Base-by-base conservation (phyloP, 768 basidiomycete species). In the Albatrellus ellisii region DNA sequence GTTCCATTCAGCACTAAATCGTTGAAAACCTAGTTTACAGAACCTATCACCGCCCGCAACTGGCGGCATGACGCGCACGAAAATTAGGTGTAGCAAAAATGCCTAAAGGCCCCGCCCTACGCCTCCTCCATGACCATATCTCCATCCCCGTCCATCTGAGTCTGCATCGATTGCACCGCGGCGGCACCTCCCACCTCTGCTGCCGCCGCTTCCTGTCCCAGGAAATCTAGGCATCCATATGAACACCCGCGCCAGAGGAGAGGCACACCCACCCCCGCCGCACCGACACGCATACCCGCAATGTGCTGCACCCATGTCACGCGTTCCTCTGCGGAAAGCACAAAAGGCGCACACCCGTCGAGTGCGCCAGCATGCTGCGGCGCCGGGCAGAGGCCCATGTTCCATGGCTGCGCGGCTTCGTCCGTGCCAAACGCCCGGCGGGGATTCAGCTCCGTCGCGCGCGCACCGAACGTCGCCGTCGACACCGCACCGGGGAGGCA, bases 221-320 rank as follows among this genome's bases (percentile, higher is more conserved):
- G 41, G 29, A 50, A 50, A 27, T 21, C 9, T 29, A 50, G 18
- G 29, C 49, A 50, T 14, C 49, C 49, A 20, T 32, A 26, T 29
- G 37, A 36, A n/a, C 49, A 50, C 10, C 49, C 49, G 0, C 49
- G 46, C 49, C 49, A 50, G 20, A 50, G 31, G 25, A 50, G 22
- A 24, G 49, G 49, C 28, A 50, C 49, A 6, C 47, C 47, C 6
- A 45, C 47, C n/a, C 31, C 42, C 24, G 37, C 36, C 40, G 42
- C 43, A 10, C 49, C 49, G 9, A 50, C 41, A 2, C 41, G 31
- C 31, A 48, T 29, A 4, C 49, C 49, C 4, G 46, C 46, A n/a
- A 50, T 27, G 18, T 39, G 29, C 0, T 20, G 41, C 43, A 42
- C 49, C 49, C 49, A 50, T 3, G 39, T 36, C 27, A 45, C 35